Evolutionary conservation across 306 rosid genomes (phyloP), one percentile per base, ranked within the genome.

Genomic region (Macrotyloma uniflorum): DNA sequence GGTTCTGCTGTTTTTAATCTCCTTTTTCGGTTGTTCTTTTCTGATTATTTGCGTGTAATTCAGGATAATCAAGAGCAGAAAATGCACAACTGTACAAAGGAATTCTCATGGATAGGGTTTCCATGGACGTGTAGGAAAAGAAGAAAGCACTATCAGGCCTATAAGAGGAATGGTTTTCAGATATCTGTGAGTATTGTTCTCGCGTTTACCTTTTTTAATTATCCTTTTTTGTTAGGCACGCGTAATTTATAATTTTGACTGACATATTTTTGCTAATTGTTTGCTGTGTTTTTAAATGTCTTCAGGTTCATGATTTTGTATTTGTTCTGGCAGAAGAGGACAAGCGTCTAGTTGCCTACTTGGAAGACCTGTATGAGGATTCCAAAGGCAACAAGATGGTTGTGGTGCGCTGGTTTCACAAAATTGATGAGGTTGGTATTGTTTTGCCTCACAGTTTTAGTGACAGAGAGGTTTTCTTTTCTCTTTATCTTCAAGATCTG

Each of bases 371-470:
- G 91, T 92, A 90, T 30, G 98, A 92, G 83, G 98, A 92, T 87
- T 90, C 92, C 66, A 86, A 83, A 88, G 93, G 97, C 87, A 89
- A 87, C 89, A 94, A 87, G 92, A 94, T 90, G 97, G 97, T 87
- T 80, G 92, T 94, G 87, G 97, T 94, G 77, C 97, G 91, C 67
- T 94, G 98, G 98, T 94, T 90, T 89, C 95, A 94, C 91, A 92
- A 90, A 88, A 77, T 85, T 86, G 98, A 90, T 58, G 97, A 94
- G 98, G 98, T 94, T 92, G 97, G 93, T 90, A 83, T 87, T 83
- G 83, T 26, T 91, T 90, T 94, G 83, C 98, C 97, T 77, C 90
- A 49, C 81, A 84, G 80, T 86, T 92, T 70, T 90, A 88, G 89
- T 85, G 97, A 91, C 83, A 87, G 98, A 75, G 97, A 94, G 93